Evolutionary conservation across 23 red algal genomes (phyloP).

Genomic region (Cyanidiococcus yangmingshanensis): DNA sequence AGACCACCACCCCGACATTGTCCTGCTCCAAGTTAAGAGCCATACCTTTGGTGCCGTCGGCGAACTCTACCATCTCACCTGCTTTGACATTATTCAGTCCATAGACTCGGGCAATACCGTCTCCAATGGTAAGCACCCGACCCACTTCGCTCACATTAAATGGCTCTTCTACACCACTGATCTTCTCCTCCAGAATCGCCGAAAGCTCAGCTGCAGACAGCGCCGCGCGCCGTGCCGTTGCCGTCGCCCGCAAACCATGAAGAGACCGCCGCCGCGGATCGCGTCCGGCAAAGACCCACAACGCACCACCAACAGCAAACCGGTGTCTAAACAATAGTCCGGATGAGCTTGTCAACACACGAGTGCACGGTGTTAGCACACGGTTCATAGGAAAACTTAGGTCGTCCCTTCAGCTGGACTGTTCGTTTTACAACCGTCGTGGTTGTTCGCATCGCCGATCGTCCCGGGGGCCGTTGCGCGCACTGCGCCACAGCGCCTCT

Average conservation of each 20-base stretch:
- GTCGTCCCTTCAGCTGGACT: too few species aligned
- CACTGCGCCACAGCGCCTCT: too few species aligned
- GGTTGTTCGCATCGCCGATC: too few species aligned
- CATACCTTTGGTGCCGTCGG: slow-evolving; percentile 81
- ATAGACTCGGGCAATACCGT: slow-evolving; percentile 95
- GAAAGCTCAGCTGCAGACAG: slow-evolving; percentile 4
- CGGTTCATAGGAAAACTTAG: background rate
- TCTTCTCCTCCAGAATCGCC: slow-evolving; percentile 14
- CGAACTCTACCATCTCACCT: slow-evolving; percentile 97
- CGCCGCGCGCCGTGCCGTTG: background rate
- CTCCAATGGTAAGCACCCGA: slow-evolving; percentile 73
- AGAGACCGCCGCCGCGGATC: background rate
- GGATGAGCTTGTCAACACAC: background rate
- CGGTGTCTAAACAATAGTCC: background rate
- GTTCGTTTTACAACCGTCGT: too few species aligned
- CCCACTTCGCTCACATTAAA: slow-evolving; percentile 8
- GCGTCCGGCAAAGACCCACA: background rate
- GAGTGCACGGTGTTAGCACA: background rate
- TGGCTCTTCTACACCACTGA: background rate
- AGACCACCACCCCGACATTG: slow-evolving; percentile 87
- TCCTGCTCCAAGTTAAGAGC: slow-evolving; percentile 89
- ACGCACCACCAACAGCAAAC: background rate
- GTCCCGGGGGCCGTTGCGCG: too few species aligned
- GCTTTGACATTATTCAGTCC: slow-evolving; percentile 80
- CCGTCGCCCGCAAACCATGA: background rate